Base-by-base conservation (phyloP, 345 rosid genomes). In the Pugionium dolabratum region DNA sequence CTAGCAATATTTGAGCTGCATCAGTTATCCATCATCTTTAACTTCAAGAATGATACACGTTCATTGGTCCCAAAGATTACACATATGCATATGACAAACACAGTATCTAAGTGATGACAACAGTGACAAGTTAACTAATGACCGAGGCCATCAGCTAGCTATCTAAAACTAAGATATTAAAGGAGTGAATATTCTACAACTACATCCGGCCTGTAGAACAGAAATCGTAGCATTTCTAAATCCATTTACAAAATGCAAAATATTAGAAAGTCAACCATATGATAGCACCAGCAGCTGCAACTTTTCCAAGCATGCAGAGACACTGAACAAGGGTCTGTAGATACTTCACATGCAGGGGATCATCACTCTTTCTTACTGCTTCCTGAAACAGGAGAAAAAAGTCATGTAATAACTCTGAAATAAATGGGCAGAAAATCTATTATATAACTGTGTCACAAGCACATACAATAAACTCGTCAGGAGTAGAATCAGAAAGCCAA, bases 251-350 rank as follows among this genome's bases (percentile, higher is more conserved):
- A 6, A 51, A 61, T 73, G 60, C 58, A 62, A 28, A 37, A 42
- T 47, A 44, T 36, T 47, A 70, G 75, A 66, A 59, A 84, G 82
- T 88, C 43, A 79, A 94, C 99, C 99, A 79, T 88, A 94, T 83
- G 29, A 94, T 79, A 70, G 95, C 96, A 76, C 97, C 97, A 73
- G 99, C 96, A 75, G 96, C 96, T 48, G 99, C 88, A 76, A 90
- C 88, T 82, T 94, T 94, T 37, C 94, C 89, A 73, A 94, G 96
- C 91, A 76, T 84, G 84, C 92, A 82, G 46, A 94, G 95, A 73
- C 99, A 90, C 84, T 94, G 96, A 78, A 94, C 93, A 93, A 90
- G 72, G 65, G 99, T 94, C 78, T 83, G 93, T 77, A 94, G 79
- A 83, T 94, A 94, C 83, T 94, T 94, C 66, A 94, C 85, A 70